Evolutionary conservation across 2,329 filamentous ascomycete species (phyloP), one percentile per base, ranked within the genome.

Genomic region (Scedosporium minutisporum): DNA sequence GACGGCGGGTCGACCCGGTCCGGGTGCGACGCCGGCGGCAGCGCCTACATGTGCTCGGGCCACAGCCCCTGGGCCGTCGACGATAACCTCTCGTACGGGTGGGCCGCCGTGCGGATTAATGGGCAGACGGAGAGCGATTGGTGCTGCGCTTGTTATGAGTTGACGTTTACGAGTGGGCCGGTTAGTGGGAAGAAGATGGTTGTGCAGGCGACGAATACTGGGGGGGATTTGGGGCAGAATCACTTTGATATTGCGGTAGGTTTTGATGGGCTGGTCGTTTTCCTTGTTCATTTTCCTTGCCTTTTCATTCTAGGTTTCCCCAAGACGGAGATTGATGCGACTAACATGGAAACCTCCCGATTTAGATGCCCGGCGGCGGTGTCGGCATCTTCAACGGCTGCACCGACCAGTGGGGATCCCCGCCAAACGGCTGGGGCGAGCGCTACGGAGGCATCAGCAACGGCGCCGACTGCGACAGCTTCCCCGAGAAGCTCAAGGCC

Each of bases 81-180:
- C 68, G 80, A 84, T 60, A 75, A 76, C 9, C 68, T 86, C 12
- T 78, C 84, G 18, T 89, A 88, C 68, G 86, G 86, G 14, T 89
- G 85, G 68, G 84, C 86, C 1, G 86, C 86, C 12, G 84, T 83
- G 7, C 78, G 76, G 59, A 77, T 88, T 65, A 69, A 71, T 2
- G 83, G 83, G 23, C 78, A 79, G 48, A 80, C 75, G 2, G 86
- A 88, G 71, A 74, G 76, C 1, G 77, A 73, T n/a, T 87, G 84
- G 82, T 89, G 87, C 75, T 89, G 87, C 70, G 81, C 80, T 59
- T 88, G 85, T 72, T 88, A 87, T 68, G 77, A 82, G 74, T 73
- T 87, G 57, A 83, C 81, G 29, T 81, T 82, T 66, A 81, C 77
- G 1, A 73, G 71, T 51, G 80, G 80, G 4, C 72, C 80, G 5